Percentiles rank a stretch among this genome's conserved stretches.
Conservation (phyloP, 495 filamentous ascomycete species). For the Aspergillus sparsus region DNA sequence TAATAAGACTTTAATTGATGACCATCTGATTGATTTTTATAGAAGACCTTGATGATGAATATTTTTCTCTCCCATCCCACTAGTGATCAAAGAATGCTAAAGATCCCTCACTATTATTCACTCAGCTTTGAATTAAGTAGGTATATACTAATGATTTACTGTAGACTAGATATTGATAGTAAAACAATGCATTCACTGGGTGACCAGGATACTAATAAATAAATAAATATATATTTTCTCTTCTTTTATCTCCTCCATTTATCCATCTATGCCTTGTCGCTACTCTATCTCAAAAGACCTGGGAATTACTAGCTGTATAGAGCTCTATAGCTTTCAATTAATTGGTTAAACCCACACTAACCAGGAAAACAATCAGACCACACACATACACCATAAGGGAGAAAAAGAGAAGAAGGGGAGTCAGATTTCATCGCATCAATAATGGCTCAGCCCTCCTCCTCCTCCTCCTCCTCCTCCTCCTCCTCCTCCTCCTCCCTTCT, state of each 20-base stretch:
- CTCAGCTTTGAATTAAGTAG: too few relatives aligned
- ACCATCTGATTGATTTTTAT: too few relatives aligned
- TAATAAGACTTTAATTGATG: too few relatives aligned
- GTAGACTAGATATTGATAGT: too few relatives aligned
- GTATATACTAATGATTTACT: too few relatives aligned
- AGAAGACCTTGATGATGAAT: too few relatives aligned
- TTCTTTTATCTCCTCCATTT: not conserved
- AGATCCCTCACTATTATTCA: too few relatives aligned
- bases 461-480: constrained; percentile 13
- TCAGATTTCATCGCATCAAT: constrained; percentile 27
- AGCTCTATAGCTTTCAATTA: not conserved
- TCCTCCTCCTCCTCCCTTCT: not conserved
- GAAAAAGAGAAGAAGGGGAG: not conserved
- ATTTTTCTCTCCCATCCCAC: too few relatives aligned
- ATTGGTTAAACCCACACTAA: not conserved
- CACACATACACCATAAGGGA: not conserved
- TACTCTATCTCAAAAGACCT: not conserved
- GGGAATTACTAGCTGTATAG: not conserved
- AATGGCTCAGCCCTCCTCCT: constrained; percentile 26
- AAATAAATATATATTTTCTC: too few relatives aligned
- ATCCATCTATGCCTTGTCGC: not conserved
- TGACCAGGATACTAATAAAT: not conserved
- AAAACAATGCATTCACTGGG: too few relatives aligned
- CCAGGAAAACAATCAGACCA: not conserved
- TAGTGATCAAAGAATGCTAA: too few relatives aligned